Evolutionary conservation across 352 stramenopile species (phyloP).

Genomic region (Phytopythium delawarense): DNA sequence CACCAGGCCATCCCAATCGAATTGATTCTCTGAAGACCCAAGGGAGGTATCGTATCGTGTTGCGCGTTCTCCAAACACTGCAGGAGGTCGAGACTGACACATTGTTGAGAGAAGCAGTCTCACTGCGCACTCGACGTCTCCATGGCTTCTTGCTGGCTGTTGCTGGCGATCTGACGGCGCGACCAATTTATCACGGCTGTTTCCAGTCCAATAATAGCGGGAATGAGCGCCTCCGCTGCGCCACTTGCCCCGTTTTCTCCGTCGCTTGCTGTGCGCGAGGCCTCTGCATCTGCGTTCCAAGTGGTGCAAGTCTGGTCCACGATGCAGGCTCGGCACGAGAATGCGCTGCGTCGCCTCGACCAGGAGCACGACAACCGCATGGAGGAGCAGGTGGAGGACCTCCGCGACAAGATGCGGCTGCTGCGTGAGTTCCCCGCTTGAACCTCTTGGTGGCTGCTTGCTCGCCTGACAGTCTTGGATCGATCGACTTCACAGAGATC

Average conservation of each 20-base stretch:
- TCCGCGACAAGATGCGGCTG: slow-evolving; percentile 84
- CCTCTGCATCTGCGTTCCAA: background rate
- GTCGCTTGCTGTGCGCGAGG: background rate
- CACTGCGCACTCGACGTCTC: background rate
- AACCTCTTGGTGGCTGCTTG: background rate
- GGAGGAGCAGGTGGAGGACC: slow-evolving; percentile 78
- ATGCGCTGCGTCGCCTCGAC: slow-evolving; percentile 73
- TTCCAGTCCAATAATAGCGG: slow-evolving; percentile 3
- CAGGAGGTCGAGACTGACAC: too few species aligned
- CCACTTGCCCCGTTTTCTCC: background rate
- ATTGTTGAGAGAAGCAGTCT: too few species aligned
- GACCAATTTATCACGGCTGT: background rate
- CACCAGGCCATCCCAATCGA: background rate
- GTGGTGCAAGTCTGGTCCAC: background rate
- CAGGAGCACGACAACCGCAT: slow-evolving; percentile 77
- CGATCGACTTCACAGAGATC: slow-evolving; percentile 50
- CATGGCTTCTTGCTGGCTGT: background rate
- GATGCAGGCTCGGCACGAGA: slow-evolving; percentile 64
- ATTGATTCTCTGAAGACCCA: background rate
- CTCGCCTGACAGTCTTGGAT: background rate
- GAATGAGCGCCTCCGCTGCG: background rate
- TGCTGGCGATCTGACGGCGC: background rate
- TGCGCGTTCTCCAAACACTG: too few species aligned
- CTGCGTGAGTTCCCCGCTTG: slow-evolving; percentile 43
- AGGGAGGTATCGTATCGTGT: too few species aligned